Conservation (phyloP, 78 protist genomes). For the Speleostelium caveatum region DNA sequence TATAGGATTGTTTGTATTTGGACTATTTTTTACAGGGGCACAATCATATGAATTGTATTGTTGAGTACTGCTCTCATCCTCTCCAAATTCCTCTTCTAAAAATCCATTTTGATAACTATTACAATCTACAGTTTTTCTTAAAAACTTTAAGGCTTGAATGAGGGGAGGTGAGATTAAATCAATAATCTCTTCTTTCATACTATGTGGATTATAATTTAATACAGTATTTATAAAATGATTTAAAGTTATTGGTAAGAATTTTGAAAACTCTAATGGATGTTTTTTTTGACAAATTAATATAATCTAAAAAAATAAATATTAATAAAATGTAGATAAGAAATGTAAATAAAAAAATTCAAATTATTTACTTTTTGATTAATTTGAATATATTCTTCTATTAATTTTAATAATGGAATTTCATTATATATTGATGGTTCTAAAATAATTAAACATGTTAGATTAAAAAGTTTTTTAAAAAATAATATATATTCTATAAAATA, state of each 20-base stretch:
- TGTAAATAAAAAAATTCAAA: too few species aligned
- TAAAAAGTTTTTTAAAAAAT: too few species aligned
- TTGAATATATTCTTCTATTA: constrained; percentile 10
- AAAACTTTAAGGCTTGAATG: constrained; percentile 24
- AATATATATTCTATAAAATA: too few species aligned
- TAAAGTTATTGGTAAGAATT: constrained; percentile 28
- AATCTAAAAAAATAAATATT: constrained; percentile 7
- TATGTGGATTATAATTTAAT: constrained; percentile 33
- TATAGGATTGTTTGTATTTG: not conserved
- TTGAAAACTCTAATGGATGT: constrained; percentile 51
- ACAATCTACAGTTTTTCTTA: constrained; percentile 32
- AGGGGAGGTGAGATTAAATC: not conserved
- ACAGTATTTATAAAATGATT: constrained; percentile 17
- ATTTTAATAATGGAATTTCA: not conserved
- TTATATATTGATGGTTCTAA: not conserved
- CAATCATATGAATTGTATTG: too few species aligned
- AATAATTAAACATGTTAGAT: not conserved
- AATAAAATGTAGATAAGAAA: not conserved
- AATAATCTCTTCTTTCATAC: not conserved
- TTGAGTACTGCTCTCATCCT: too few species aligned
- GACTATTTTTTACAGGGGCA: not conserved
- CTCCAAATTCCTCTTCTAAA: constrained; percentile 16
- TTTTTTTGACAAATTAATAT: constrained; percentile 10
- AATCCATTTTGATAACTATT: constrained; percentile 18
- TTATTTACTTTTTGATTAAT: constrained; percentile 22